Evolutionary conservation across 805 yeast genomes (phyloP), one percentile per base, ranked within the genome.

Genomic region (Candida xyloterini): DNA sequence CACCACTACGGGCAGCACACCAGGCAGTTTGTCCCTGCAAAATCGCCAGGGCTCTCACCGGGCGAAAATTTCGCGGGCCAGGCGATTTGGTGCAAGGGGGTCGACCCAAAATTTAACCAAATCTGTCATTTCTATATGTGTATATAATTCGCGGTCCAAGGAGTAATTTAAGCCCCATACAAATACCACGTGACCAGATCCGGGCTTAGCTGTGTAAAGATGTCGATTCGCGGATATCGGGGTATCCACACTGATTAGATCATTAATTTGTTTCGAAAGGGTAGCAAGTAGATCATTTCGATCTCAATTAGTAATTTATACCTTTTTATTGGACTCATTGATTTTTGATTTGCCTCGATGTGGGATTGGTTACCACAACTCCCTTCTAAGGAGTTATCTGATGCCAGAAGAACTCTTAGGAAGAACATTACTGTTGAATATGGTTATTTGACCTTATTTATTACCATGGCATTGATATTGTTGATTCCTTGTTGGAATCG

Each of bases 401-500:
- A 47, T 9, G 29, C 37, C 10, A 28, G 53, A 23, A 64, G 63
- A 44, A 25, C 35, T 2, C 43, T 61, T 7, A 46, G 75, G 24
- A 48, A 44, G 7, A 16, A 18, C 1, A 38, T 59, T 11, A 65
- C 70, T 1, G 29, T 53, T 21, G 46, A 52, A 38, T 66, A 68
- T 51, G 76, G 77, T 1, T 57, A 60, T 21, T 44, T 55, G 30
- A 64, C 78, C 0, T 55, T 74, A 11, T 34, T 47, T 1, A 52
- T 63, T 4, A 60, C 76, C 3, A 22, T 65, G 1, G n/a, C 66
- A 1, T 47, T 73, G 26, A 47, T 73, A 8, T 7, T 67, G 2
- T 26, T 63, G 2, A 34, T 72, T 8, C 79, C 79, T 0, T 28
- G 62, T 7, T 62, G 64, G 64, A 61, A 62, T 30, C 47, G 52